Conservation (phyloP, 179 eudicot genomes). For the Dionaea muscipula region DNA sequence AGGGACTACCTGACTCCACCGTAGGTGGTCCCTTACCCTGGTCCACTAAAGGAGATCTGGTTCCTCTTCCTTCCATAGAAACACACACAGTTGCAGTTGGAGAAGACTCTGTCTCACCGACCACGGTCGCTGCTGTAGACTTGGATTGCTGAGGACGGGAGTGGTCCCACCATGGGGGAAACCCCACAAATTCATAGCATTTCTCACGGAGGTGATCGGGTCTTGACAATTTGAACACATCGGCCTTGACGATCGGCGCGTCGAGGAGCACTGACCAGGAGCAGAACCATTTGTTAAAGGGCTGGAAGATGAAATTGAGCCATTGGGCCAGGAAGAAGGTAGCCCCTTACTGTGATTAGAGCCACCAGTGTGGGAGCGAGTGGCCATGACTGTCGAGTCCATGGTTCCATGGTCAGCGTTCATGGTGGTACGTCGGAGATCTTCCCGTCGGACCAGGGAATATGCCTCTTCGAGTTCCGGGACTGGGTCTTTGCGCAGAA, state of each 20-base stretch:
- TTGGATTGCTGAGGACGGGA: no score
- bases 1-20: no score
- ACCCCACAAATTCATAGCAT: slow-evolving; percentile 10
- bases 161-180: neutral
- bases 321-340: no score
- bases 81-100: neutral
- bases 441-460: slow-evolving; percentile 5
- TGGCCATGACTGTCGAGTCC: slow-evolving; percentile 12
- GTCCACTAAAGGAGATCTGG: no score
- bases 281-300: neutral
- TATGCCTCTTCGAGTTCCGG: slow-evolving; percentile 12
- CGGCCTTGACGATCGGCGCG: slow-evolving; percentile 5
- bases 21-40: no score
- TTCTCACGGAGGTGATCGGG: slow-evolving; percentile 2
- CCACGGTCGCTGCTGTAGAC: slow-evolving; percentile 1
- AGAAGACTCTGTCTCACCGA: neutral
- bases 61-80: no score
- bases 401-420: slow-evolving; percentile 1
- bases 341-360: no score
- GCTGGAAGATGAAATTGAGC: no score
- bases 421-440: neutral
- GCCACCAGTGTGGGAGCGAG: neutral
- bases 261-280: neutral
- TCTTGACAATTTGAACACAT: slow-evolving; percentile 6
- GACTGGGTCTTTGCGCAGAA: slow-evolving; percentile 2